phyloP scores from a whole-genome alignment of 495 filamentous ascomycete genomes.

The Lasiosphaeria miniovina region DNA sequence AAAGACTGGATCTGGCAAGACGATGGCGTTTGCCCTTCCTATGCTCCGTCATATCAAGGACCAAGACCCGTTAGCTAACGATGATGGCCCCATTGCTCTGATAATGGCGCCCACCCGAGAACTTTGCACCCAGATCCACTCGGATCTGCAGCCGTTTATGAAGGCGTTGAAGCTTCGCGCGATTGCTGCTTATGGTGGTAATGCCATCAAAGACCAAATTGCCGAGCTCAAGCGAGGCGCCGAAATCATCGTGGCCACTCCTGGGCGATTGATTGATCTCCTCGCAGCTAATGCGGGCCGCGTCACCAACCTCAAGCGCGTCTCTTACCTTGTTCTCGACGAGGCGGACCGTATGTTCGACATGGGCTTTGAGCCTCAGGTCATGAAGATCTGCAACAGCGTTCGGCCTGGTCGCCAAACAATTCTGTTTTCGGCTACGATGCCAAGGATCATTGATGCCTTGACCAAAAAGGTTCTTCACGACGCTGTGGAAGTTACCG shows the following conservation, averaged over 20 bases:
- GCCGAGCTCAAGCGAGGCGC: conserved; percentile 92
- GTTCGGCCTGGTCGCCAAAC: conserved; percentile 90
- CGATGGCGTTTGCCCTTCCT: conserved; percentile 87
- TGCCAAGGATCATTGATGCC: conserved; percentile 90
- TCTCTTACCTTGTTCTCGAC: conserved; percentile 91
- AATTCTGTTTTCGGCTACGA: conserved; percentile 93
- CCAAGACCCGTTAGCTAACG: conserved; percentile 74
- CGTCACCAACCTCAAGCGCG: conserved; percentile 83
- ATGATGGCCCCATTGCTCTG: conserved; percentile 83
- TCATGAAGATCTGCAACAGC: conserved; percentile 92
- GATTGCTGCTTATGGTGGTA: conserved; percentile 93
- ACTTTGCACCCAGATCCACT: conserved; percentile 89
- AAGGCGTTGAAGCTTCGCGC: conserved; percentile 86
- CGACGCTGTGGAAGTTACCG: conserved; percentile 84
- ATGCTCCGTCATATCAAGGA: conserved; percentile 99
- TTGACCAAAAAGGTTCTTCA: conserved; percentile 84
- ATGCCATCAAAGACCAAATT: conserved; percentile 97
- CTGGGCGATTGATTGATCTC: conserved; percentile 95
- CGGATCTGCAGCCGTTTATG: conserved; percentile 89
- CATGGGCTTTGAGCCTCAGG: conserved; percentile 98
- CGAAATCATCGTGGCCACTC: conserved; percentile 92
- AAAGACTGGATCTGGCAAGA: conserved; percentile 99
- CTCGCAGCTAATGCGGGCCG: conserved; percentile 88
- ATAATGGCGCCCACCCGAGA: conserved; percentile 96
- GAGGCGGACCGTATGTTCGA: conserved; percentile 99